A percentile compares a stretch with the other conserved stretches of the same genome.
Evolutionary conservation across 2,329 filamentous ascomycete species (phyloP).

Genomic region (Cercospora berteroae): DNA sequence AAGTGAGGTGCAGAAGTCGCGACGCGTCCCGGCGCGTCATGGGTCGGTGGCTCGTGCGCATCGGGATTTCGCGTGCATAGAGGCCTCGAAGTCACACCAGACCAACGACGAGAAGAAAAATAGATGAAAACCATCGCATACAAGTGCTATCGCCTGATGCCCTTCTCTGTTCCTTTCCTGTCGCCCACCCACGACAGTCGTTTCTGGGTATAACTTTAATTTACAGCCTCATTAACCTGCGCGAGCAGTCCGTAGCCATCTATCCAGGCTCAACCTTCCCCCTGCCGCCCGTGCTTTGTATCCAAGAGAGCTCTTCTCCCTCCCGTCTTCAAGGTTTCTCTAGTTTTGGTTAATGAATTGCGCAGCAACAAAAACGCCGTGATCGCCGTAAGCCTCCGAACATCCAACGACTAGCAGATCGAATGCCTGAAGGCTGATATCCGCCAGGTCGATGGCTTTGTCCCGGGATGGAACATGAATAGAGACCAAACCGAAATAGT

Average conservation of each 20-base stretch:
- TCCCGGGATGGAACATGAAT: neutral
- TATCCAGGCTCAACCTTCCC: slow-evolving; percentile 5
- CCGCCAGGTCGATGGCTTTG: neutral
- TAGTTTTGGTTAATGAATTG: neutral
- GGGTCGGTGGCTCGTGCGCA: neutral
- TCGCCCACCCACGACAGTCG: neutral
- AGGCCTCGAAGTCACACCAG: neutral
- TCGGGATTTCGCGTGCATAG: neutral
- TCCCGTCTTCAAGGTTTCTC: neutral
- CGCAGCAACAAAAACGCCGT: neutral
- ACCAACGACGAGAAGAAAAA: neutral
- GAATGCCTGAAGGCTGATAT: neutral
- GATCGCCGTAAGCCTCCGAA: neutral
- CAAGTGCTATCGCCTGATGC: slow-evolving; percentile 1
- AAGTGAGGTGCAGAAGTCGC: neutral
- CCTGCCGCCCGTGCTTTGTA: neutral
- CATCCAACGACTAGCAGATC: neutral
- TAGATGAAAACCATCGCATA: neutral
- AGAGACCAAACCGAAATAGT: neutral
- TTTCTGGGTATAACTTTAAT: slow-evolving; percentile 16
- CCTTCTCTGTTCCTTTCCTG: neutral
- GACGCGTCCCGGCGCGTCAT: neutral
- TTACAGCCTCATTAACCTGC: slow-evolving; percentile 23
- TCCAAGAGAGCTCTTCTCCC: neutral
- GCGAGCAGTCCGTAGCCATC: slow-evolving; percentile 21